Conservation (phyloP, 2,329 filamentous ascomycete genomes). For the Dactylonectria estremocensis region DNA sequence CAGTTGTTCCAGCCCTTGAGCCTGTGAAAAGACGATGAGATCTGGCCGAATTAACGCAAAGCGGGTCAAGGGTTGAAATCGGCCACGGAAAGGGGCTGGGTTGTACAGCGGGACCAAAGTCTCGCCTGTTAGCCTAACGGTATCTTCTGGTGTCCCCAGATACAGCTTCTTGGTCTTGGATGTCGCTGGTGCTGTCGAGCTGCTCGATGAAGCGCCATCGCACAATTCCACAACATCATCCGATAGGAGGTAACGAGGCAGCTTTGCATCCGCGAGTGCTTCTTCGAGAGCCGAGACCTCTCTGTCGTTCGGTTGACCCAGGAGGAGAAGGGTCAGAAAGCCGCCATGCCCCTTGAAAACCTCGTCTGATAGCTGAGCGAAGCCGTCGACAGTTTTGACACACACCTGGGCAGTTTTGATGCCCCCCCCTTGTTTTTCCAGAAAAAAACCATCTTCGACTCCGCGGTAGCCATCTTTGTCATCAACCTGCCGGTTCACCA, state of each 20-base stretch:
- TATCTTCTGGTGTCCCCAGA: background rate
- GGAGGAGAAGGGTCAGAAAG: background rate
- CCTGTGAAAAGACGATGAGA: background rate
- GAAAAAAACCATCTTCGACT: background rate
- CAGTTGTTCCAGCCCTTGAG: background rate
- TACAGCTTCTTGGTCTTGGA: background rate
- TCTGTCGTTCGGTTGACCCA: background rate
- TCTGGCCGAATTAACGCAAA: background rate
- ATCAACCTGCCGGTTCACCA: background rate
- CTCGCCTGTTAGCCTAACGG: no score
- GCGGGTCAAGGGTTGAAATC: background rate
- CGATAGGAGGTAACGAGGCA: background rate
- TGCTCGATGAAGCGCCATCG: background rate
- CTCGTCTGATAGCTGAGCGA: background rate
- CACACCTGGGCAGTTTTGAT: background rate
- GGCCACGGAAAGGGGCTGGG: background rate
- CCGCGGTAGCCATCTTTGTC: background rate
- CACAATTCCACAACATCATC: background rate
- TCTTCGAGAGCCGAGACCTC: background rate
- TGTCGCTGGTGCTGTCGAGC: no score
- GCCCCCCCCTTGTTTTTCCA: background rate
- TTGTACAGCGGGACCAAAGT: background rate
- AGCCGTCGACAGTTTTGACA: background rate
- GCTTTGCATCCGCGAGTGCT: background rate
- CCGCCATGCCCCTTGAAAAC: background rate